Conservation (phyloP, 2,329 filamentous ascomycete species). For the Cladophialophora exuberans region DNA sequence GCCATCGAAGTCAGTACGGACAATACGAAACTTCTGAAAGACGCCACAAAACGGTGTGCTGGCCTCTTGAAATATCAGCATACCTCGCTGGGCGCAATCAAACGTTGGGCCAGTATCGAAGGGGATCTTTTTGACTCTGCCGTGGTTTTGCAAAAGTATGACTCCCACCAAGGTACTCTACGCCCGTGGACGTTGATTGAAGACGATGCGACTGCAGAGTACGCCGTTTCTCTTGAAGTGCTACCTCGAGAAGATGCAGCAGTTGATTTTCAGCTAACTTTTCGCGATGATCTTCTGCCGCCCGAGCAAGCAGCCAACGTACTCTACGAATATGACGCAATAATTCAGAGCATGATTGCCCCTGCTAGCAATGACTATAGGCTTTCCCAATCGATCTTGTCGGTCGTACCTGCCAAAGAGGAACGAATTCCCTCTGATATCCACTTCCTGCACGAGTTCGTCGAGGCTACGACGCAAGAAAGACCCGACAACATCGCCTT, state of each 20-base stretch:
- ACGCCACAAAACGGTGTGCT: constrained; percentile 69
- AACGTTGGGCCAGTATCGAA: constrained; percentile 69
- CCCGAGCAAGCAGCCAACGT: constrained; percentile 37
- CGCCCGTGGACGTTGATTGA: constrained; percentile 62
- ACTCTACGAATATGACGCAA: constrained; percentile 27
- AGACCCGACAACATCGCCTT: constrained; percentile 68
- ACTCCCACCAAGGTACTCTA: constrained; percentile 26
- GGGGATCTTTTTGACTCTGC: constrained; percentile 79
- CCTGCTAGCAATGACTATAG: background rate
- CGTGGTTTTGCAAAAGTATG: constrained; percentile 75
- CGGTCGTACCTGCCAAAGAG: constrained; percentile 64
- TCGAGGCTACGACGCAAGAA: constrained; percentile 64
- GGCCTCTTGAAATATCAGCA: constrained; percentile 71
- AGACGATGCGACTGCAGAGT: constrained; percentile 64
- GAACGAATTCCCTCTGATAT: constrained; percentile 61
- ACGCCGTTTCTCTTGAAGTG: constrained; percentile 78
- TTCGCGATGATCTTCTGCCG: constrained; percentile 67
- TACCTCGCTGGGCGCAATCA: constrained; percentile 70
- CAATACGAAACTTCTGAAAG: constrained; percentile 61
- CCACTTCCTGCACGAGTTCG: constrained; percentile 73
- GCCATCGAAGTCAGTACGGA: constrained; percentile 58
- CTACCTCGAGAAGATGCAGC: constrained; percentile 56
- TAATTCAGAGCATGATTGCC: constrained; percentile 24
- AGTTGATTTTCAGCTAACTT: constrained; percentile 69
- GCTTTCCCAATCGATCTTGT: constrained; percentile 49